A percentile compares a stretch with the other conserved stretches of the same genome.
Evolutionary conservation across 352 stramenopile genomes (phyloP).

Genomic region (Pythium aquatile): DNA sequence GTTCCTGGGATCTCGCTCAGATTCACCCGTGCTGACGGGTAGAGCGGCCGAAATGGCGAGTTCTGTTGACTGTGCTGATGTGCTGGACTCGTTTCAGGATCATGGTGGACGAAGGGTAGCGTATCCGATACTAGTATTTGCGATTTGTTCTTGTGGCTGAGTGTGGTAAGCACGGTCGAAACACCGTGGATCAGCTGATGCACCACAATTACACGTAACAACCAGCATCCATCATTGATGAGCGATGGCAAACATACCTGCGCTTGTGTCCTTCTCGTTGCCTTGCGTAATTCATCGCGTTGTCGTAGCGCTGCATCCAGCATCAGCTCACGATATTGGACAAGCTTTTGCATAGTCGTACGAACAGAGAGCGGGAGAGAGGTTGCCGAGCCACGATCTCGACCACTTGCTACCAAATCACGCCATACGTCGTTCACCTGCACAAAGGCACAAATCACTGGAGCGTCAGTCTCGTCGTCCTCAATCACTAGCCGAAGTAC

Average conservation of each 20-base stretch:
- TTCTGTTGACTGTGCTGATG: conserved; percentile 26
- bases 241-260: conserved; percentile 27
- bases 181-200: conserved; percentile 53
- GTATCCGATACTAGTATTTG: conserved; percentile 12
- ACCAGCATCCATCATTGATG: neutral
- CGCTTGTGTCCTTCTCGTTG: conserved; percentile 38
- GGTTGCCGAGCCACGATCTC: neutral
- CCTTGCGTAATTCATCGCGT: conserved; percentile 29
- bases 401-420: neutral
- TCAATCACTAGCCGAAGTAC: neutral
- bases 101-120: conserved; percentile 15
- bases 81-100: conserved; percentile 23
- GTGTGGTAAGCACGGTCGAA: conserved; percentile 45
- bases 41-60: conserved; percentile 32
- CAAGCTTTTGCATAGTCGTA: conserved; percentile 41
- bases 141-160: conserved; percentile 38
- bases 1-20: conserved; percentile 48
- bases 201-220: neutral
- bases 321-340: conserved; percentile 35
- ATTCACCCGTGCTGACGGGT: conserved; percentile 48
- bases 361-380: conserved; percentile 22
- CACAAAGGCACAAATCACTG: neutral
- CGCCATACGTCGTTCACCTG: conserved; percentile 23
- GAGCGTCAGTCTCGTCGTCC: neutral
- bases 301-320: conserved; percentile 31